Evolutionary conservation across 2,329 filamentous ascomycete species (phyloP), one percentile per base, ranked within the genome.

Genomic region (Aspergillus amoenus): DNA sequence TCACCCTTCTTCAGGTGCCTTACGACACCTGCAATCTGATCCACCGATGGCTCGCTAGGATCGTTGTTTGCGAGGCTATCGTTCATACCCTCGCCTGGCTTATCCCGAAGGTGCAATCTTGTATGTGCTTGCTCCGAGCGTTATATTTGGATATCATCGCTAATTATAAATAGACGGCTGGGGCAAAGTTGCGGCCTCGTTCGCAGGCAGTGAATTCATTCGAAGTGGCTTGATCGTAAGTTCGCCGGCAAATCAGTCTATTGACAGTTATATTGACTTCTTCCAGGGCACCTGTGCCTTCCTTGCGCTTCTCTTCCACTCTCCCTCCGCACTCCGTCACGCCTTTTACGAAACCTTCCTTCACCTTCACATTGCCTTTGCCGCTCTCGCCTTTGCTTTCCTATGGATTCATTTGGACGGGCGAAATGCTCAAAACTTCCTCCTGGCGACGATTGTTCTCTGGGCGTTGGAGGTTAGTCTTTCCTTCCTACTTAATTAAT

Each of bases 341-440:
- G 92, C 93, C 40, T 97, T 96, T 72, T 99, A 99, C 78, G 94
- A 99, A 78, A 95, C 91, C 1, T 99, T 99, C 78, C 83, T 97
- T 66, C 91, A 90, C 70, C 76, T 88, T 30, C 94, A 97, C 76
- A 92, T 96, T 65, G 73, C 90, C 39, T 78, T 96, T 50, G 91
- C 88, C 40, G 73, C 88, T 37, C 70, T 90, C 53, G 79, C 81
- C 47, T 83, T 97, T 50, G 79, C 84, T 56, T 88, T 87, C 67
- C 86, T 93, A 8, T 94, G 88, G 83, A 79, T 93, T 39, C 94
- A 97, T 78, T 86, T 89, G 9, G 84, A 90, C 27, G 74, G 79
- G 4, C 78, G 91, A 5, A 83, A 88, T 3, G 89, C 93, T 69
- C 79, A 89, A 45, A 81, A 86, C 1, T 96, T 89, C 81, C 82